Conservation (phyloP, 1,284 basidiomycete genomes). For the Pterulicium gracile region DNA sequence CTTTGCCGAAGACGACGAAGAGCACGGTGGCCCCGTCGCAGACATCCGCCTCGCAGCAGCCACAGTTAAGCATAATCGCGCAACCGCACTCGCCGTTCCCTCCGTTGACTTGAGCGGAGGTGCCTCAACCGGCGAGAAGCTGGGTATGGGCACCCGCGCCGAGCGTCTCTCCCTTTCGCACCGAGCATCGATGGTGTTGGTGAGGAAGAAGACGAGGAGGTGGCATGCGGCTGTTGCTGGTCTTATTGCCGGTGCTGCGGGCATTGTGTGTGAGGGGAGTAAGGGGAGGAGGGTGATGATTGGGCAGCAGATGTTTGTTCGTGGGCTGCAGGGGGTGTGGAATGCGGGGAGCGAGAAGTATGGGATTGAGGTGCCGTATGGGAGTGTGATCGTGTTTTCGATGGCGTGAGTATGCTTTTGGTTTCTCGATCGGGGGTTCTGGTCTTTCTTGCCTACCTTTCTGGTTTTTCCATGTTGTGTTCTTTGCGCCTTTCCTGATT, state of each 20-base stretch:
- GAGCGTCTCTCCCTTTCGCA: constrained; percentile 51
- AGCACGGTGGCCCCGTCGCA: constrained; percentile 11
- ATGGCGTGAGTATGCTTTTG: constrained; percentile 61
- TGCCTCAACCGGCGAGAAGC: constrained; percentile 9
- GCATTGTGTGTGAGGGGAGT: constrained; percentile 52
- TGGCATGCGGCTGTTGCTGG: constrained; percentile 92
- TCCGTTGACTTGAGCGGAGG: constrained; percentile 5
- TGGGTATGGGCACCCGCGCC: constrained; percentile 20
- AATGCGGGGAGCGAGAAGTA: constrained; percentile 59
- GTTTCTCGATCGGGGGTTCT: too few relatives aligned
- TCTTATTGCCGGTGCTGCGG: constrained; percentile 70
- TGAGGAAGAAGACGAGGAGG: constrained; percentile 54
- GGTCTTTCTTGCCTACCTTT: too few relatives aligned
- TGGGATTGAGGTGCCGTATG: constrained; percentile 73
- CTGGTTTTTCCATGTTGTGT: too few relatives aligned
- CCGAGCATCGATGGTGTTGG: constrained; percentile 48
- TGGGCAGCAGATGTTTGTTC: constrained; percentile 87
- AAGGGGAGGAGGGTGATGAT: constrained; percentile 42
- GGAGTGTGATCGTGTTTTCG: constrained; percentile 77
- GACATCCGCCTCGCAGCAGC: background rate
- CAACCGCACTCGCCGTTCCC: background rate
- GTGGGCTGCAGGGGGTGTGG: constrained; percentile 79
- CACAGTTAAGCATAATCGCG: too few relatives aligned
- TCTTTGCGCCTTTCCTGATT: background rate
- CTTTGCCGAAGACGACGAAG: constrained; percentile 22